A percentile compares a stretch with the other conserved stretches of the same genome.
Evolutionary conservation across 371 early-diverging fungal species (phyloP).

Genomic region (Actinomucor elegans): DNA sequence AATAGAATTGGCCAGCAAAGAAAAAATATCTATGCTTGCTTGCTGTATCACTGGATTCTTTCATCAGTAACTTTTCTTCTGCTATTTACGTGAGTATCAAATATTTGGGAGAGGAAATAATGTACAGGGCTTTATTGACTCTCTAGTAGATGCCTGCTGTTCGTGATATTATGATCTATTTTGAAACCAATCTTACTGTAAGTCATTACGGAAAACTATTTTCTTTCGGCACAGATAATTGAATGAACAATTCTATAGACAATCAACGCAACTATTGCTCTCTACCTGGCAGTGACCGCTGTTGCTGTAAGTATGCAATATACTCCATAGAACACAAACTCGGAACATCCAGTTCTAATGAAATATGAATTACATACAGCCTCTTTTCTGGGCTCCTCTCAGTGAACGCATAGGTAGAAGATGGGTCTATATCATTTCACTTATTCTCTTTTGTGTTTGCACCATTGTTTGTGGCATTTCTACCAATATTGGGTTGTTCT

Average conservation of each 20-base stretch:
- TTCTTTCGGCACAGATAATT: not conserved
- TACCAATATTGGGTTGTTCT: conserved; percentile 28
- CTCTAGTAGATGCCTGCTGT: conserved; percentile 34
- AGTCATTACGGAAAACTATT: not conserved
- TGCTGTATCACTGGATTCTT: conserved; percentile 28
- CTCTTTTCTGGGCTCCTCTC: conserved; percentile 38
- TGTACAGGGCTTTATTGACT: not conserved
- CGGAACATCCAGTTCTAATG: no score
- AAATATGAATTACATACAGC: conserved; percentile 10
- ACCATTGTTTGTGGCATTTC: conserved; percentile 33
- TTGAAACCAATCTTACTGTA: conserved; percentile 22
- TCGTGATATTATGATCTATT: conserved; percentile 22
- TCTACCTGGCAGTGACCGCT: conserved; percentile 14
- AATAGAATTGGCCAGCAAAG: conserved; percentile 29
- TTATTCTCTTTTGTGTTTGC: conserved; percentile 23
- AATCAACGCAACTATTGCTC: conserved; percentile 16
- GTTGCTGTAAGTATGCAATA: conserved; percentile 10
- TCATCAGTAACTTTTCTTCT: conserved; percentile 37
- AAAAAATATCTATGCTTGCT: conserved; percentile 29
- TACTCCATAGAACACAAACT: not conserved
- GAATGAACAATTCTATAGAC: not conserved
- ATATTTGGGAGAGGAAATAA: not conserved
- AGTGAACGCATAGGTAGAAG: conserved; percentile 39
- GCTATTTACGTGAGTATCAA: conserved; percentile 28
- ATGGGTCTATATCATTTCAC: conserved; percentile 10